A percentile compares a stretch with the other conserved stretches of the same genome.
These are phyloP conservation scores for Vitis amurensis DNA, from an alignment of 164 flowering plant genomes.

Conservation along the genomic window DNA sequence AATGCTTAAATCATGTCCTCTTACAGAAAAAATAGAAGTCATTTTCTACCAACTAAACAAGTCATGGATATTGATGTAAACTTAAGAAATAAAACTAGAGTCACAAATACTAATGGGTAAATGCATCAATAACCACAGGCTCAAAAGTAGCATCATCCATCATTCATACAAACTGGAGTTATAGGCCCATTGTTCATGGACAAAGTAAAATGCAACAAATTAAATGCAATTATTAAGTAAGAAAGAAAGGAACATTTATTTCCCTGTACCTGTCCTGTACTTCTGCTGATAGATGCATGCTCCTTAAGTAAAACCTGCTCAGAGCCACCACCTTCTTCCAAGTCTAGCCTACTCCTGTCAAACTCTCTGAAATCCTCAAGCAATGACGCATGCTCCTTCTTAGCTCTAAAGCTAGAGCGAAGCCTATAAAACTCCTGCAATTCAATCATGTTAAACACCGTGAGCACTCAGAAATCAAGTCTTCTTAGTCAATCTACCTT, in stretches of 20 bases:
- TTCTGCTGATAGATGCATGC: slow-evolving; percentile 75
- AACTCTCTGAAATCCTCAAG: slow-evolving; percentile 88
- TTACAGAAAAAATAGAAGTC: too few species aligned
- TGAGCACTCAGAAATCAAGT: neutral
- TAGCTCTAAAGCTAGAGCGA: slow-evolving; percentile 78
- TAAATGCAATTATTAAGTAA: neutral
- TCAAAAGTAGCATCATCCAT: too few species aligned
- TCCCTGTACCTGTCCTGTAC: slow-evolving; percentile 71
- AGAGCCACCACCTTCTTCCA: slow-evolving; percentile 76
- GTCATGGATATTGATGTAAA: too few species aligned
- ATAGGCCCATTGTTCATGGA: too few species aligned
- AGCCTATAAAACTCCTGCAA: slow-evolving; percentile 84
- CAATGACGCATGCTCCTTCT: slow-evolving; percentile 85
- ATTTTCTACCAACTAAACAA: too few species aligned
- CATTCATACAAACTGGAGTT: too few species aligned
- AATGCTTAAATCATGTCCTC: too few species aligned
- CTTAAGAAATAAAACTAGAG: too few species aligned
- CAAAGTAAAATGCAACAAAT: neutral
- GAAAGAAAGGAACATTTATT: neutral
- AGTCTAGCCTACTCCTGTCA: slow-evolving; percentile 69
- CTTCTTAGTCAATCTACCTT: too few species aligned
- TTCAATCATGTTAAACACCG: slow-evolving; percentile 22
- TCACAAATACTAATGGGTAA: too few species aligned
- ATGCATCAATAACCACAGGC: too few species aligned
- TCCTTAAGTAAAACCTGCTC: slow-evolving; percentile 78